Evolutionary conservation across 495 filamentous ascomycete genomes (phyloP).

Genomic region (Aspergillus panamensis): DNA sequence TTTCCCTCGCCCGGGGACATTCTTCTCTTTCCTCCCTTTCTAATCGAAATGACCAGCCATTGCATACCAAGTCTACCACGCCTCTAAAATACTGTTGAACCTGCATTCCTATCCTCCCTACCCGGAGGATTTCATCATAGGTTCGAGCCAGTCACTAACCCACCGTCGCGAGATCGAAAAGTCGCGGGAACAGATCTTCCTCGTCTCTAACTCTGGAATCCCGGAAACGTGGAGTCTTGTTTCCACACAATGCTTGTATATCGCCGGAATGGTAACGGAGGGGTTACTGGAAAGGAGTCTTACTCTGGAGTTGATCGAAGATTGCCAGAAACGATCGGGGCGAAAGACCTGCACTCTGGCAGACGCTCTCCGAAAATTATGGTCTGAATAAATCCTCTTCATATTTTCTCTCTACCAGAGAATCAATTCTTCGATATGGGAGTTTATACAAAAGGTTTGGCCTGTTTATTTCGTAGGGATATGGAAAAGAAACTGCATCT

Average conservation of each 20-base stretch:
- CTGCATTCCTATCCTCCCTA: background rate
- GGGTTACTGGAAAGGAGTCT: slow-evolving; percentile 5
- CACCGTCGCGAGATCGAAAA: slow-evolving; percentile 1
- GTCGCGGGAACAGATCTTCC: slow-evolving; percentile 6
- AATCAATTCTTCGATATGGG: no score
- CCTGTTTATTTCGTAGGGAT: no score
- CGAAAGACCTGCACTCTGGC: background rate
- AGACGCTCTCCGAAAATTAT: background rate
- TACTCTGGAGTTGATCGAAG: slow-evolving; percentile 8
- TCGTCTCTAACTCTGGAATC: slow-evolving; percentile 3
- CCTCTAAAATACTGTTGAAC: slow-evolving; percentile 9
- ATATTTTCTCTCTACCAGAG: no score
- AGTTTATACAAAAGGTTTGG: no score
- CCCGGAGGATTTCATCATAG: no score
- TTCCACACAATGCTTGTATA: slow-evolving; percentile 7
- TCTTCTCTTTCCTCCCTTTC: no score
- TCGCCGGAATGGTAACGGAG: slow-evolving; percentile 5
- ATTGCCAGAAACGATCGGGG: slow-evolving; percentile 2
- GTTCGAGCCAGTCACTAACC: background rate
- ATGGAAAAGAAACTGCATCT: background rate
- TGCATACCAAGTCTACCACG: slow-evolving; percentile 9
- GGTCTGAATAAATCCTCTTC: background rate
- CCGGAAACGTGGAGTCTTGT: slow-evolving; percentile 5
- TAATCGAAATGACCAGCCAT: no score
- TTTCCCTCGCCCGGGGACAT: no score